Evolutionary conservation across 2,329 filamentous ascomycete genomes (phyloP).

Genomic region (Metarhizium anisopliae): DNA sequence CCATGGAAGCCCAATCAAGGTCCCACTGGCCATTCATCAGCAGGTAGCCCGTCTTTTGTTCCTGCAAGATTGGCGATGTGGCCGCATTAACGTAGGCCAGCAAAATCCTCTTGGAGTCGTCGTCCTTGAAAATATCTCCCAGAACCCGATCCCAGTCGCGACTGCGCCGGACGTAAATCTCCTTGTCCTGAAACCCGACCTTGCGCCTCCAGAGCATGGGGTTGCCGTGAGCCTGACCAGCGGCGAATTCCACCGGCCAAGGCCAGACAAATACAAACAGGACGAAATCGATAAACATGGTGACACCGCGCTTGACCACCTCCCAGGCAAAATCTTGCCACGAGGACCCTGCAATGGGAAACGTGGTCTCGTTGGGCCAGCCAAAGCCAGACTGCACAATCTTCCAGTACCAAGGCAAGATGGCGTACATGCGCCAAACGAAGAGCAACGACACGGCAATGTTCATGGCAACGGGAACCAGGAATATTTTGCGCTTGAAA

Average conservation of each 20-base stretch:
- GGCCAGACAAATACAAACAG: slow-evolving; percentile 60
- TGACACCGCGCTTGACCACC: slow-evolving; percentile 49
- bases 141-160: slow-evolving; percentile 60
- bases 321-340: slow-evolving; percentile 49
- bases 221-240: slow-evolving; percentile 46
- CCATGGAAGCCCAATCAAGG: slow-evolving; percentile 76
- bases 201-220: slow-evolving; percentile 65
- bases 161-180: slow-evolving; percentile 74
- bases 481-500: slow-evolving; percentile 77
- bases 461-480: slow-evolving; percentile 72
- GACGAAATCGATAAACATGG: slow-evolving; percentile 66
- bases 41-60: slow-evolving; percentile 77
- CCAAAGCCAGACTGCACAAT: slow-evolving; percentile 58
- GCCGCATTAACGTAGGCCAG: slow-evolving; percentile 57
- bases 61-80: slow-evolving; percentile 56
- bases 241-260: slow-evolving; percentile 66
- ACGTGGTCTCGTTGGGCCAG: slow-evolving; percentile 55
- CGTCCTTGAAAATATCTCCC: slow-evolving; percentile 42
- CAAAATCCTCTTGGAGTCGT: slow-evolving; percentile 47
- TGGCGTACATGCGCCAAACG: slow-evolving; percentile 57
- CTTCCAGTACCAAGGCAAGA: slow-evolving; percentile 63
- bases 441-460: slow-evolving; percentile 55
- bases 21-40: slow-evolving; percentile 83
- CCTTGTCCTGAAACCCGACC: slow-evolving; percentile 68
- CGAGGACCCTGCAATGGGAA: slow-evolving; percentile 47